Evolutionary conservation across 2,329 filamentous ascomycete species (phyloP).

Genomic region (Ceratocystis alfenasii): DNA sequence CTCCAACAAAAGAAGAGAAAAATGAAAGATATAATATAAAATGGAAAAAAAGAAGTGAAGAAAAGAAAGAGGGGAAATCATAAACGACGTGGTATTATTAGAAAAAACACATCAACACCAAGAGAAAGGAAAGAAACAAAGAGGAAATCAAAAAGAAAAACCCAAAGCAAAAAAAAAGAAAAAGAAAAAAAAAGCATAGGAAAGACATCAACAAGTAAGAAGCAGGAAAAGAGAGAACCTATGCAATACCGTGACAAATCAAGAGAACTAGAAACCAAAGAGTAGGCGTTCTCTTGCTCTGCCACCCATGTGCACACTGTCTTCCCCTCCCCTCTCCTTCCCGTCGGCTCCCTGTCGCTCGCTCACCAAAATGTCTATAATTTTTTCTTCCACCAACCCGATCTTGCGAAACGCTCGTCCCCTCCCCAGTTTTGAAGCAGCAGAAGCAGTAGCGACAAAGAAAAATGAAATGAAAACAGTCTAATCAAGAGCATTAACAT

Average conservation of each 20-base stretch:
- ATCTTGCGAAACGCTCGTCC: too few relatives aligned
- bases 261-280: too few relatives aligned
- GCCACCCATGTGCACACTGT: too few relatives aligned
- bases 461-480: too few relatives aligned
- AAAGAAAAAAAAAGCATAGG: background rate
- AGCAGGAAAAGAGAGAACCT: background rate
- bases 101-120: conserved; percentile 9
- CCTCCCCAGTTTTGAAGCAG: too few relatives aligned
- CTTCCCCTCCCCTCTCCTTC: background rate
- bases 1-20: background rate
- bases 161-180: background rate
- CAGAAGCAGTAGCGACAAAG: too few relatives aligned
- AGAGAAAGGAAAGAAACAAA: background rate
- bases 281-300: too few relatives aligned
- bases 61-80: background rate
- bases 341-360: background rate
- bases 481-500: background rate
- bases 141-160: background rate
- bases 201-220: background rate
- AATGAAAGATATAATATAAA: background rate
- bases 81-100: conserved; percentile 14
- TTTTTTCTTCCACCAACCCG: too few relatives aligned
- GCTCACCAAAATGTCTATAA: background rate
- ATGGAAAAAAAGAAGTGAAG: background rate
- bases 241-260: too few relatives aligned